Base-by-base conservation (phyloP, 2,329 filamentous ascomycete genomes). In the Dothideomycetes sp. region DNA sequence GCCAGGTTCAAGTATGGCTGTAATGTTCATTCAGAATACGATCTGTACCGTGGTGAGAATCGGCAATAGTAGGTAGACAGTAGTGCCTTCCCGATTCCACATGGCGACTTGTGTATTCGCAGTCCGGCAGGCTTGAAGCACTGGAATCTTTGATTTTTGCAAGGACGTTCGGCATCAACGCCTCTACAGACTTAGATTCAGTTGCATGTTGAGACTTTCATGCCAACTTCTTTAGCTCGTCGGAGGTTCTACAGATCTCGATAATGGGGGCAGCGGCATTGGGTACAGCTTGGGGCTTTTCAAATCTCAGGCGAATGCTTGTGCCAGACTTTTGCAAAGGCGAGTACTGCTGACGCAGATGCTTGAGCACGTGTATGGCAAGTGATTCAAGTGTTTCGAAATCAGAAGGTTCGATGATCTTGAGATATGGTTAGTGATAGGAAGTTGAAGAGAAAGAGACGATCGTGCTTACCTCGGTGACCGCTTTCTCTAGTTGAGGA, bases 261-360 rank as follows among this genome's bases (percentile, higher is more conserved):
- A 87, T 76, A 4, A 71, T 69, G 0, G 82, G 80, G 9, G 77
- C 79, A 48, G 85, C 82, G 2, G 83, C 83, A 51, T 82, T 74
- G 0, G 77, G 73, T 15, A 87, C 78, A 0, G 83, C 83, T 10
- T 80, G 76, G 3, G 83, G 83, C 63, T 87, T 87, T 59, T 79
- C 77, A 37, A 87, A 63, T 17, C 66, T 64, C 25, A 87, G 68
- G 45, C 68, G 71, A 36, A 87, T 63, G 43, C 67, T 67, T 61
- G 72, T 71, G 12, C 33, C 40, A 12, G 6, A 18, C 4, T 17
- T 22, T 24, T 31, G 33, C 5, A 42, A 9, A 30, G 40, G 40
- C 5, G 27, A 12, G 25, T 62, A 58, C 28, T 44, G 45, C 25
- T 46, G 45, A 31, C 48, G 41, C 22, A 64, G 53, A 29, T 66